phyloP scores from a whole-genome alignment of 2,329 filamentous ascomycete species.

The Stromatinia cepivora region DNA sequence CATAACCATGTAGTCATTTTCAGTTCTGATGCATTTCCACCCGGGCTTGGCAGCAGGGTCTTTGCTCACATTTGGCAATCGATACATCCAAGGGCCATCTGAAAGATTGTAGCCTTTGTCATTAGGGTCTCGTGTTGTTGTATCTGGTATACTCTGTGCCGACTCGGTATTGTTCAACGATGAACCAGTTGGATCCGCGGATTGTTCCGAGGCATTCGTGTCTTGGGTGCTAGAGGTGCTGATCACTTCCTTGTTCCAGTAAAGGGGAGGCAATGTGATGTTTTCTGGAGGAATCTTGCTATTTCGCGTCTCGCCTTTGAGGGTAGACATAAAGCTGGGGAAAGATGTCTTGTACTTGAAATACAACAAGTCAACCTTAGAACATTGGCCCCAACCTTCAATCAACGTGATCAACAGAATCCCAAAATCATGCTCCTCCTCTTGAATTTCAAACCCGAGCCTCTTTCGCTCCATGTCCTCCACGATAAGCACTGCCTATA shows the following conservation, averaged over 20 bases:
- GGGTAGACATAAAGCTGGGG: conserved; percentile 21
- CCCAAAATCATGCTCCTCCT: not conserved
- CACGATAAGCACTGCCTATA: not conserved
- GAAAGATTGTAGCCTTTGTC: conserved; percentile 32
- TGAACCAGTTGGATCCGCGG: not conserved
- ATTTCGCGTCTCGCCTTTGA: conserved; percentile 30
- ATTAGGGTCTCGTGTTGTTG: not conserved
- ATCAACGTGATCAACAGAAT: conserved; percentile 10
- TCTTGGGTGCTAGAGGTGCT: not conserved
- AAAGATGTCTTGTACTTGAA: conserved; percentile 27
- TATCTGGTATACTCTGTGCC: not conserved
- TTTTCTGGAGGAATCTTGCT: conserved; percentile 29
- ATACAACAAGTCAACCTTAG: conserved; percentile 19
- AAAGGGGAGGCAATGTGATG: not conserved
- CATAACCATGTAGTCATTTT: conserved; percentile 22
- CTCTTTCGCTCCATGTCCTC: not conserved
- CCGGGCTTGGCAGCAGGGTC: not conserved
- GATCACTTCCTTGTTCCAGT: not conserved
- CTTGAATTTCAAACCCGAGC: not conserved
- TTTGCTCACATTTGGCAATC: conserved; percentile 18
- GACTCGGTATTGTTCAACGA: not conserved
- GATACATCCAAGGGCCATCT: conserved; percentile 36
- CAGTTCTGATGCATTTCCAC: conserved; percentile 1
- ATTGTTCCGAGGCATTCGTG: not conserved
- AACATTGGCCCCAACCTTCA: conserved; percentile 15